phyloP scores from a whole-genome alignment of 2,329 filamentous ascomycete species.

The Aspergillus fischeri region DNA sequence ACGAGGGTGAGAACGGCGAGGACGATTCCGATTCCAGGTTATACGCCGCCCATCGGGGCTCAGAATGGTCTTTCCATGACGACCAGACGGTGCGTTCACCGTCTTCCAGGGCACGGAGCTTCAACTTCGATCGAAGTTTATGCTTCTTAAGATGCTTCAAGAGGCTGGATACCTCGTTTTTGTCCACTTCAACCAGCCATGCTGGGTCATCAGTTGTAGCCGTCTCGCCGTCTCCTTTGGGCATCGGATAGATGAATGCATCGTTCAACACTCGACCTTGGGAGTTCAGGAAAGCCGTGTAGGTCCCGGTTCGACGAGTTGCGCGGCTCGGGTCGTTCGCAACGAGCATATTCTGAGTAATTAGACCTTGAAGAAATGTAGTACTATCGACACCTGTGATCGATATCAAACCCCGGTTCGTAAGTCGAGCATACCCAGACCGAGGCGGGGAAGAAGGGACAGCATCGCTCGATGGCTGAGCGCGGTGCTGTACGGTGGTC shows the following conservation, averaged over 20 bases:
- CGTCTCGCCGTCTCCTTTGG: slow-evolving; percentile 23
- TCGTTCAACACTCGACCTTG: slow-evolving; percentile 81
- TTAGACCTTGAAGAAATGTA: slow-evolving; percentile 81
- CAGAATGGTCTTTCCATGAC: slow-evolving; percentile 60
- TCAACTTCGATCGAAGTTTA: slow-evolving; percentile 77
- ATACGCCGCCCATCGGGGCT: slow-evolving; percentile 36
- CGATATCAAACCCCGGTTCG: slow-evolving; percentile 74
- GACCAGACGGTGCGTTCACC: slow-evolving; percentile 69
- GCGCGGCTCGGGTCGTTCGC: slow-evolving; percentile 36
- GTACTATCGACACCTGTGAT: slow-evolving; percentile 74
- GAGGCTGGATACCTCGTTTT: slow-evolving; percentile 57
- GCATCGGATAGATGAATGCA: slow-evolving; percentile 76
- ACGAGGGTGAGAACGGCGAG: slow-evolving; percentile 26
- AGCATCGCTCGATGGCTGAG: slow-evolving; percentile 15
- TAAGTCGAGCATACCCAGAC: slow-evolving; percentile 51
- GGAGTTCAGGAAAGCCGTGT: slow-evolving; percentile 81
- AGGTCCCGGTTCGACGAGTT: slow-evolving; percentile 54
- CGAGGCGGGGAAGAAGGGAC: slow-evolving; percentile 34
- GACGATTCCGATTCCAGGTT: slow-evolving; percentile 32
- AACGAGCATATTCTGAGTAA: slow-evolving; percentile 67
- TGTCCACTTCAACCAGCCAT: slow-evolving; percentile 82
- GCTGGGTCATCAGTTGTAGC: slow-evolving; percentile 29
- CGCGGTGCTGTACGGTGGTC: slow-evolving; percentile 16
- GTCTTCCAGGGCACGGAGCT: slow-evolving; percentile 60
- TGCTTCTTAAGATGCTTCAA: slow-evolving; percentile 75